Base-by-base conservation (phyloP, 2,329 filamentous ascomycete genomes). In the Ampelomyces quisqualis region DNA sequence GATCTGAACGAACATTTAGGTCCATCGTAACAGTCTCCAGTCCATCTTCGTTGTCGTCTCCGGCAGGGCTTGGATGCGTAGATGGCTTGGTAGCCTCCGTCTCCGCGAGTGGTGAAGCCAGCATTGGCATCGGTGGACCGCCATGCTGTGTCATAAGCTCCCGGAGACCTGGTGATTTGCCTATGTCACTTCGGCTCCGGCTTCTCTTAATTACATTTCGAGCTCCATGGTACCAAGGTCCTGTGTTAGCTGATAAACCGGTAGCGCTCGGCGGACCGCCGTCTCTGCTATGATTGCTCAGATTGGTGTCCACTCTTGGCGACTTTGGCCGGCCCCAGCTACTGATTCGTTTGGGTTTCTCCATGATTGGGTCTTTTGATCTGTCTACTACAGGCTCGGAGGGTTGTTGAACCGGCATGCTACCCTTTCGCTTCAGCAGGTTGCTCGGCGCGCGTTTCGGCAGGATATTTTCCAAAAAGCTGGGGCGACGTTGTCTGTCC, bases 21-120 rank as follows among this genome's bases (percentile, higher is more conserved):
- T 85, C 81, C 61, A 80, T 77, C 33, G 77, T 80, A 48, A 84
- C 68, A 5, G 82, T 80, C 20, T 74, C 73, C 24, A 76, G 73
- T n/a, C 75, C 73, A 8, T 69, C 66, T 20, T 70, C 63, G 19
- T 66, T 64, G 33, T 71, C 68, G 33, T 72, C 68, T 18, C 55
- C 64, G 21, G 66, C 57, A 43, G 65, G 41, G 42, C 68, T 67
- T 51, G 45, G 64, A 18, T 60, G 55, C 15, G 53, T 58, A 20
- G 62, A 60, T 20, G 48, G 47, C 39, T 65, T 67, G 4, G 54
- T 65, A 10, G 60, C 62, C 46, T 69, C 66, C 9, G 56, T 64
- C 14, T 68, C 64, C 14, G 64, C 61, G 38, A 66, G 47, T 23
- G 75, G 74, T 17, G 76, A 76, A 17, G 74, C 73, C 27, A 82